A percentile compares a stretch with the other conserved stretches of the same genome.
Conservation (phyloP, 768 basidiomycete species). For the Macrocybe gigantea region DNA sequence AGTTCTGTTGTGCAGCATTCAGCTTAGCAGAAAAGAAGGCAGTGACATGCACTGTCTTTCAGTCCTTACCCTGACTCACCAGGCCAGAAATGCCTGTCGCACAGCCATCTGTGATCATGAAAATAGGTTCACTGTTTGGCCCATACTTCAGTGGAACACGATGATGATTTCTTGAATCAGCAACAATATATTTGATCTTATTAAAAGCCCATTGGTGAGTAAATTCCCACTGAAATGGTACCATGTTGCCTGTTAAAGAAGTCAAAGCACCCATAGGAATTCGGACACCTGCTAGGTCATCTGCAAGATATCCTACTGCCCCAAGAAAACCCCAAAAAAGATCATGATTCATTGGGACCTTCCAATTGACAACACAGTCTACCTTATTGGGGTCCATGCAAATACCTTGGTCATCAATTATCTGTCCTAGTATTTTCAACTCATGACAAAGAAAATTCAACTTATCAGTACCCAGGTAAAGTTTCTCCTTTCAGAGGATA, state of each 20-base stretch:
- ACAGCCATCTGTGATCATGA: slow-evolving; percentile 13
- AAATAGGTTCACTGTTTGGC: slow-evolving; percentile 2
- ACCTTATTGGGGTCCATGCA: slow-evolving; percentile 29
- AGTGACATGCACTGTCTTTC: slow-evolving; percentile 19
- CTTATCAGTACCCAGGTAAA: slow-evolving; percentile 23
- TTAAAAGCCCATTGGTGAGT: slow-evolving; percentile 15
- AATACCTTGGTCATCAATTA: slow-evolving; percentile 15
- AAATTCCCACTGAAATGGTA: slow-evolving; percentile 8
- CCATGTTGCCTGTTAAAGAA: slow-evolving; percentile 4
- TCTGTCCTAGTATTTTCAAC: slow-evolving; percentile 18
- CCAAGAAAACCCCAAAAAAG: slow-evolving; percentile 23
- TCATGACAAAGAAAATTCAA: slow-evolving; percentile 16
- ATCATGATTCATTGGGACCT: slow-evolving; percentile 15
- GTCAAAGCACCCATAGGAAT: slow-evolving; percentile 20
- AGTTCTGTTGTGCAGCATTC: slow-evolving; percentile 18
- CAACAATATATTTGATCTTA: slow-evolving; percentile 14
- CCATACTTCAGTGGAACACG: slow-evolving; percentile 9
- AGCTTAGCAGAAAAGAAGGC: slow-evolving; percentile 16
- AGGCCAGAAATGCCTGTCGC: slow-evolving; percentile 8
- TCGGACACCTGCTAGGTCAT: slow-evolving; percentile 12
- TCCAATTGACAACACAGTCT: slow-evolving; percentile 18
- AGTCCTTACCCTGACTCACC: slow-evolving; percentile 7
- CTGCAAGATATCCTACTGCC: slow-evolving; percentile 23
- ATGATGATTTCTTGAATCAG: not conserved
- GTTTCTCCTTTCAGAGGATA: slow-evolving; percentile 15